Percentiles rank a stretch among this genome's conserved stretches.
These are phyloP conservation scores for Amanita jacksonii DNA, from an alignment of 768 basidiomycete species.

Conservation along the genomic window DNA sequence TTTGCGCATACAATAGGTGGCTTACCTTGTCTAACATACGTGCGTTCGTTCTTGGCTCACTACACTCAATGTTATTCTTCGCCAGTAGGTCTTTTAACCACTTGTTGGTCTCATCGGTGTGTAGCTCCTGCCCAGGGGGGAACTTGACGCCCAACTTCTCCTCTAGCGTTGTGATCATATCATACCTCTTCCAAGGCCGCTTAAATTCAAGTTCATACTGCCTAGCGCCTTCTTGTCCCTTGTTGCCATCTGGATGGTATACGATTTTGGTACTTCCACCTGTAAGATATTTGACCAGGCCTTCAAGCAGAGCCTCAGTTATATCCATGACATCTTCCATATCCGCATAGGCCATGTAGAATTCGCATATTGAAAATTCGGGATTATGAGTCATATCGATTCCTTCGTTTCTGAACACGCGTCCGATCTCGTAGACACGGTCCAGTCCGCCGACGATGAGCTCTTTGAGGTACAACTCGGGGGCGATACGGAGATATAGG, in stretches of 20 bases:
- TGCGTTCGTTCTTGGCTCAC: conserved; percentile 91
- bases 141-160: conserved; percentile 88
- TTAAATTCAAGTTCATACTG: conserved; percentile 76
- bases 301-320: conserved; percentile 84
- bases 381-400: conserved; percentile 99
- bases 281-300: conserved; percentile 81
- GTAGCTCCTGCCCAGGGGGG: conserved; percentile 85
- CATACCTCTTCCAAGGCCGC: conserved; percentile 95
- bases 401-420: conserved; percentile 96
- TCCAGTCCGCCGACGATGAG: conserved; percentile 96
- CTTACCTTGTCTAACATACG: conserved; percentile 88
- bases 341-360: conserved; percentile 99
- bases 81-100: conserved; percentile 77
- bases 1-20: not conserved
- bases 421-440: conserved; percentile 96
- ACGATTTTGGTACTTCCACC: conserved; percentile 69
- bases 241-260: conserved; percentile 94
- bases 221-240: conserved; percentile 51
- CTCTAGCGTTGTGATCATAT: conserved; percentile 96
- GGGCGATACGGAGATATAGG: conserved; percentile 93
- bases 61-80: conserved; percentile 97
- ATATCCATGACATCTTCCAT: conserved; percentile 99
- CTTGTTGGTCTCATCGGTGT: conserved; percentile 79
- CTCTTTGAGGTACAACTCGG: conserved; percentile 96
- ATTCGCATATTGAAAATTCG: conserved; percentile 99